Percentiles rank a stretch among this genome's conserved stretches.
These are phyloP conservation scores for Russula sp. DNA, from an alignment of 768 basidiomycete genomes.

Conservation along the genomic window DNA sequence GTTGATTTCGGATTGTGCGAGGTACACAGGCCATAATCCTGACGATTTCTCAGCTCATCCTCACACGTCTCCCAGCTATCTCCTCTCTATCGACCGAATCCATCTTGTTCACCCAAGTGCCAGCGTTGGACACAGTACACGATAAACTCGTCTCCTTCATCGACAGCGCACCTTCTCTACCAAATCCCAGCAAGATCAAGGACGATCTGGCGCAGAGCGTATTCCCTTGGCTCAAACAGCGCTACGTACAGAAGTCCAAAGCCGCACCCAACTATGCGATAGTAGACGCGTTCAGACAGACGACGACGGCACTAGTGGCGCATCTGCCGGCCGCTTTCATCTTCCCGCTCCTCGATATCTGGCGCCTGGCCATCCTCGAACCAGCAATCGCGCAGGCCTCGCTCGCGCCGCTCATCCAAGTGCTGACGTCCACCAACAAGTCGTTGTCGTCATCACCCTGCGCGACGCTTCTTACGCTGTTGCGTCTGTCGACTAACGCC, in stretches of 20 bases:
- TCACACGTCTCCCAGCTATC: conserved; percentile 57
- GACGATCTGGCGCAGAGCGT: conserved; percentile 43
- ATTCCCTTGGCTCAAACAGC: conserved; percentile 58
- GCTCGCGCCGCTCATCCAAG: conserved; percentile 42
- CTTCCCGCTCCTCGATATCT: conserved; percentile 80
- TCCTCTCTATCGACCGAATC: conserved; percentile 62
- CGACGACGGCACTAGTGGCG: conserved; percentile 39
- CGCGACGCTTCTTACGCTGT: conserved; percentile 58
- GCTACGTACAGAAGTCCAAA: conserved; percentile 36
- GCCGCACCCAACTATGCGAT: conserved; percentile 20
- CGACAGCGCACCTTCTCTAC: conserved; percentile 38
- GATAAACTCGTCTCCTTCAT: conserved; percentile 60
- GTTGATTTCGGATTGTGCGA: neutral
- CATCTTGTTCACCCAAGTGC: conserved; percentile 70
- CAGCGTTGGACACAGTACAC: conserved; percentile 57
- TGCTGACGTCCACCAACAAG: conserved; percentile 30
- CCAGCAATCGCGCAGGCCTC: conserved; percentile 35
- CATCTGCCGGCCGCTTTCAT: conserved; percentile 49
- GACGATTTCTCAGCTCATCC: conserved; percentile 54
- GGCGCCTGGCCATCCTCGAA: conserved; percentile 73
- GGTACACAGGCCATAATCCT: neutral
- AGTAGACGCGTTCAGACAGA: conserved; percentile 33
- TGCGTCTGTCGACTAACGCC: conserved; percentile 65
- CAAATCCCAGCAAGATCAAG: conserved; percentile 39
- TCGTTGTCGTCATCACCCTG: conserved; percentile 27